Conservation (phyloP, 2,329 filamentous ascomycete species). For the Ophiosphaerella narmari region DNA sequence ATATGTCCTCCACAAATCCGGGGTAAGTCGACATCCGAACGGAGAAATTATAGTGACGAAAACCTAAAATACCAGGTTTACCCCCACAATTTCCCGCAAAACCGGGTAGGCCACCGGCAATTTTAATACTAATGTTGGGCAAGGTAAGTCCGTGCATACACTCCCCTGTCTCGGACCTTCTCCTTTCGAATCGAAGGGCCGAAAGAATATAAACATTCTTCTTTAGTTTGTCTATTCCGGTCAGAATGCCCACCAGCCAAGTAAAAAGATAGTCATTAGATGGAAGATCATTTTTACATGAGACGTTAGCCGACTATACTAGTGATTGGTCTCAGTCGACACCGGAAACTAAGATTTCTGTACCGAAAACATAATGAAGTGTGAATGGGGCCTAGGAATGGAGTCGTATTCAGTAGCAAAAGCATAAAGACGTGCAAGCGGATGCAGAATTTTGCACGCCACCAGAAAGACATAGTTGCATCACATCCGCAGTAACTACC, state of each 20-base stretch:
- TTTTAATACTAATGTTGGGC: background rate
- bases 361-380: too few species aligned
- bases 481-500: background rate
- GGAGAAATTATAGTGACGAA: background rate
- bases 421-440: too few species aligned
- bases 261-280: background rate
- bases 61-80: background rate
- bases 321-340: background rate
- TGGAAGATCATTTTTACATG: background rate
- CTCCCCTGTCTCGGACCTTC: background rate
- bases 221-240: background rate
- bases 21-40: background rate
- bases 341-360: too few species aligned
- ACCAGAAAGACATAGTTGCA: background rate
- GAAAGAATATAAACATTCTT: background rate
- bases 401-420: too few species aligned
- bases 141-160: background rate
- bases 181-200: background rate
- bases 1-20: too few species aligned
- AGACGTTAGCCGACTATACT: background rate
- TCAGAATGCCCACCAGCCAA: background rate
- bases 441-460: background rate
- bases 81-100: background rate
- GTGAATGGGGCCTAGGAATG: too few species aligned
- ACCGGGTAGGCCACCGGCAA: background rate